Evolutionary conservation across 2,329 filamentous ascomycete genomes (phyloP), one percentile per base, ranked within the genome.

Genomic region (Colletotrichum phormii): DNA sequence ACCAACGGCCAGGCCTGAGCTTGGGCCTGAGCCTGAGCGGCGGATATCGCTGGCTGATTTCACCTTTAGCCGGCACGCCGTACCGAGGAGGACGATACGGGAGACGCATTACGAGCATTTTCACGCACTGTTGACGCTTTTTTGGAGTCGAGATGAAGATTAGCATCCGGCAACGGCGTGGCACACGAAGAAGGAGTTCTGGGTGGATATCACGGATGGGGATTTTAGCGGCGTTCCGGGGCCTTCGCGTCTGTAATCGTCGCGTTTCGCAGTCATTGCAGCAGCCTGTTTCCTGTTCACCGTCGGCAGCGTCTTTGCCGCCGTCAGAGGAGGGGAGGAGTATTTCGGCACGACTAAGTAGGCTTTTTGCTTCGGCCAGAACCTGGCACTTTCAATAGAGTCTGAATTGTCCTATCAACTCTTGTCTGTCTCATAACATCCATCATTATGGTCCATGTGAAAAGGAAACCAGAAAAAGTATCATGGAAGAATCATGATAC

Each of bases 101-200:
- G 65, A 67, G 37, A 61, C 67, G 49, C 63, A 62, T 66, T 46
- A 70, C 53, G 59, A 66, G 63, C 61, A 75, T 71, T 68, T 71
- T 53, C 58, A 68, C 60, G 64, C 64, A 42, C 54, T 73, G 35
- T 71, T 74, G 46, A 60, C 65, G 60, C 58, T 64, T 61, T 61
- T 67, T 62, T 57, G 65, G 62, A 37, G 59, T 74, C 49, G 71
- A 74, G 61, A 61, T 73, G 8, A 71, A 74, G 71, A 74, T 73
- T 24, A 68, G 71, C 71, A 70, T 69, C 71, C 73, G 73, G 73
- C 73, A 74, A 70, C 73, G 73, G 71, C 73, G 70, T 67, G 73
- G 22, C 54, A 72, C 64, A 66, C 61, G 58, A 71, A 71, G 58
- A 71, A 71, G 73, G 73, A 74, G 66, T 73, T 73, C 49, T 64